phyloP scores from a whole-genome alignment of 768 basidiomycete genomes.

The Calocybe cyanea region DNA sequence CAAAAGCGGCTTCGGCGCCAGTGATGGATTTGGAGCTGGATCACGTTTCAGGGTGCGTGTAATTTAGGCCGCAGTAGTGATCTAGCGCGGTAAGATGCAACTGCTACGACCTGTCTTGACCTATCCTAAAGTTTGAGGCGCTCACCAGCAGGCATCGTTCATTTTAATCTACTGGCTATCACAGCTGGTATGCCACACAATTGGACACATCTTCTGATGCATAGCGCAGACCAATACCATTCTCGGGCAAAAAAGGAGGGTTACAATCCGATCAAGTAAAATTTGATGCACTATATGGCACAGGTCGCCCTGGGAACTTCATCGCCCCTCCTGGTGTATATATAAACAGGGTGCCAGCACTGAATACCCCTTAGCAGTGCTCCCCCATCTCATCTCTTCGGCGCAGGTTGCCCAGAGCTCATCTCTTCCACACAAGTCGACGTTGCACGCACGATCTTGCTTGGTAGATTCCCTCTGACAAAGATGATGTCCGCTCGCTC shows the following conservation, averaged over 20 bases:
- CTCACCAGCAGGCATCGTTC: too few species aligned
- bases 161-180: too few species aligned
- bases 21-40: too few species aligned
- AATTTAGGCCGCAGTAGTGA: too few species aligned
- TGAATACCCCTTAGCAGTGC: constrained; percentile 38
- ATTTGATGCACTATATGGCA: constrained; percentile 18
- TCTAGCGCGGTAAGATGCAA: too few species aligned
- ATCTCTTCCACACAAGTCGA: constrained; percentile 41
- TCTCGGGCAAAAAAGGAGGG: background rate
- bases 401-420: constrained; percentile 44
- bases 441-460: constrained; percentile 24
- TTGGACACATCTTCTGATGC: too few species aligned
- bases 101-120: too few species aligned
- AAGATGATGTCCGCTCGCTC: constrained; percentile 39
- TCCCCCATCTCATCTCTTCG: constrained; percentile 37
- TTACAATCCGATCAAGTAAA: constrained; percentile 6
- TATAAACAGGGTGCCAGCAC: constrained; percentile 25
- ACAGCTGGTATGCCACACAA: too few species aligned
- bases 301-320: constrained; percentile 25
- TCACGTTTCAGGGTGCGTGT: too few species aligned
- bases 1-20: too few species aligned
- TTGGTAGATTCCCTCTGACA: constrained; percentile 26
- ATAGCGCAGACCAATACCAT: too few species aligned
- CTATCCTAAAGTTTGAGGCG: too few species aligned
- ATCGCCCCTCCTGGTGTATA: constrained; percentile 14